Evolutionary conservation across 768 basidiomycete genomes (phyloP).

Genomic region (Podaxis pistillaris): DNA sequence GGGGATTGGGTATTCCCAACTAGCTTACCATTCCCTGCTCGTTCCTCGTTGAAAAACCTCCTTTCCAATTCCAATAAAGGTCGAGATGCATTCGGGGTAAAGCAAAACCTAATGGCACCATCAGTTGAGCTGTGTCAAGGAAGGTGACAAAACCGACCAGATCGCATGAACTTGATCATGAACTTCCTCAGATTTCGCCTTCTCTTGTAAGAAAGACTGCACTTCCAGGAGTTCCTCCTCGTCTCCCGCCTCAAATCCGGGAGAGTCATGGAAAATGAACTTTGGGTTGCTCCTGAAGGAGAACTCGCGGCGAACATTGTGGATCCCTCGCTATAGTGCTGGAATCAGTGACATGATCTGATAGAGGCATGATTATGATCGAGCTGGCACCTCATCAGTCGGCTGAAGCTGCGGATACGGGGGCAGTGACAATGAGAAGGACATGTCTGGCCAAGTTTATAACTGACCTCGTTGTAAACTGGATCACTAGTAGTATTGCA

Average conservation of each 20-base stretch:
- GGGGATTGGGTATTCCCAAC: no score
- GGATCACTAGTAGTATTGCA: slow-evolving; percentile 34
- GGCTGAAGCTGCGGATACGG: no score
- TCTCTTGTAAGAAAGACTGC: not conserved
- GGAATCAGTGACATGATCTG: no score
- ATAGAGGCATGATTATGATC: no score
- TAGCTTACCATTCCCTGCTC: not conserved
- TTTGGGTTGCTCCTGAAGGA: not conserved
- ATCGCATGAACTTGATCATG: not conserved
- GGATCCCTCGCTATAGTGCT: no score
- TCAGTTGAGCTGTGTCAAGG: not conserved
- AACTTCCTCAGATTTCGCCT: not conserved
- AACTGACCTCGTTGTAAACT: no score
- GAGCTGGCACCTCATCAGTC: no score
- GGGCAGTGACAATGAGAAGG: no score
- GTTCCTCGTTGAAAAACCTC: not conserved
- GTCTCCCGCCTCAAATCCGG: not conserved
- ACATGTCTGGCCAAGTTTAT: no score
- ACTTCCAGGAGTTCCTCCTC: not conserved
- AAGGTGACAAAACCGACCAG: not conserved
- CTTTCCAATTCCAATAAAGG: not conserved
- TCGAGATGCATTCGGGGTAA: not conserved
- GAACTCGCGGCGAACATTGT: no score
- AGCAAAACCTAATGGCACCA: not conserved
- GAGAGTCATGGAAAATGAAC: not conserved